These are phyloP conservation scores for Malassezia equina DNA, from an alignment of 1,284 basidiomycete species.

Conservation along the genomic window DNA sequence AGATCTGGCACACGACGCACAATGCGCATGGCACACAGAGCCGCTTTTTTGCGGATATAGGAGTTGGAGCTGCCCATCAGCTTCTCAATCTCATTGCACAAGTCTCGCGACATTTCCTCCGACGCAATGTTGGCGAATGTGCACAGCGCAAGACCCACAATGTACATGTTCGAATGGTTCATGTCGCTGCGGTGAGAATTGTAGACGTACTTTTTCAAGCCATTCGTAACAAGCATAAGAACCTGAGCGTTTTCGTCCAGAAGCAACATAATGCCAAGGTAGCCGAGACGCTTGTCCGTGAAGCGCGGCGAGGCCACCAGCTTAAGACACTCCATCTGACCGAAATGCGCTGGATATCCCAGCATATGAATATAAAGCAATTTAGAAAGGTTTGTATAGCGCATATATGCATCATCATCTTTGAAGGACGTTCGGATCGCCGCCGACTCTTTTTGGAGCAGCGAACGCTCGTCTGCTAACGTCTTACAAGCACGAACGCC, in stretches of 20 bases:
- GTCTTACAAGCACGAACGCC: slow-evolving; percentile 60
- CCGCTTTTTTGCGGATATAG: slow-evolving; percentile 98
- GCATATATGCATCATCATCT: slow-evolving; percentile 68
- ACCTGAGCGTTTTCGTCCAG: slow-evolving; percentile 98
- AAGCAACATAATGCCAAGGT: slow-evolving; percentile 93
- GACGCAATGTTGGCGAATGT: slow-evolving; percentile 99
- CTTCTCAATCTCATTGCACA: slow-evolving; percentile 75
- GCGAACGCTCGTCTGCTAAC: slow-evolving; percentile 88
- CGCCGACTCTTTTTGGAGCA: slow-evolving; percentile 97
- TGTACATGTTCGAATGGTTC: slow-evolving; percentile 99
- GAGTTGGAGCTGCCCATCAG: slow-evolving; percentile 92
- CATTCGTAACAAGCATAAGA: slow-evolving; percentile 92
- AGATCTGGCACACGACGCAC: slow-evolving; percentile 95
- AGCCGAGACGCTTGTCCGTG: slow-evolving; percentile 90
- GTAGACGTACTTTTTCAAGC: slow-evolving; percentile 79
- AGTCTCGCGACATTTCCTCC: slow-evolving; percentile 53
- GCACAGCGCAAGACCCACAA: slow-evolving; percentile 89
- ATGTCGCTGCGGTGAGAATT: slow-evolving; percentile 64
- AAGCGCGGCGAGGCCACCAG: slow-evolving; percentile 96
- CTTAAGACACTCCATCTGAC: slow-evolving; percentile 98
- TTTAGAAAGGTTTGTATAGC: slow-evolving; percentile 96
- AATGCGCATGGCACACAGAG: slow-evolving; percentile 89
- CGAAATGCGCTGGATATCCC: slow-evolving; percentile 96
- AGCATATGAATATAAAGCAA: slow-evolving; percentile 99
- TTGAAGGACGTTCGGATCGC: slow-evolving; percentile 95